phyloP scores from a whole-genome alignment of 257 asterid genomes.

The Leonotis leonurus region DNA sequence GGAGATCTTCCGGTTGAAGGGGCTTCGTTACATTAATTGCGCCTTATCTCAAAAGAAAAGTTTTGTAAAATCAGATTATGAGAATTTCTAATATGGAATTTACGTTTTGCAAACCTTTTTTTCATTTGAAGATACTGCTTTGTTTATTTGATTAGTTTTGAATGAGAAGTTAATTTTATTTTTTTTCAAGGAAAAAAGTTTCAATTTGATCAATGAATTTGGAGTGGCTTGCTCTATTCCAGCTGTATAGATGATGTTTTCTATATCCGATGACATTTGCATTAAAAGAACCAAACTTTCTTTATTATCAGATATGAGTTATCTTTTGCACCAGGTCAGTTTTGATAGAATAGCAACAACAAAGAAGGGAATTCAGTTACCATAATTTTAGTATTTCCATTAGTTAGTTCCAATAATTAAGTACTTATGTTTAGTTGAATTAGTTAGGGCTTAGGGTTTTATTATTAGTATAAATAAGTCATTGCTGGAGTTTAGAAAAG shows the following conservation, averaged over 20 bases:
- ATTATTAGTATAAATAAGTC: no score
- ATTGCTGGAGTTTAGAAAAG: no score
- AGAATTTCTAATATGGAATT: neutral
- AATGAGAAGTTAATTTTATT: neutral
- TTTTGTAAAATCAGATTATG: neutral
- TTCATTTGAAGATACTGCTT: neutral
- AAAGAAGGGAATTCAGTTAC: no score
- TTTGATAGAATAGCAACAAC: no score
- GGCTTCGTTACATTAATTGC: neutral
- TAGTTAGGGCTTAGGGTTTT: no score
- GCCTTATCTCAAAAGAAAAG: neutral
- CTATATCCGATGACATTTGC: neutral
- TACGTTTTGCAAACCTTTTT: neutral
- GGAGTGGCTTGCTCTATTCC: neutral
- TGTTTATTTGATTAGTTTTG: neutral
- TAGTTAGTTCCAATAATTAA: no score
- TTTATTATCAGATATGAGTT: neutral
- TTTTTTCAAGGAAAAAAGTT: no score
- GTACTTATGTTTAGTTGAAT: no score
- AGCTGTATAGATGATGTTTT: neutral
- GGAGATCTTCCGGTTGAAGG: slow-evolving; percentile 8
- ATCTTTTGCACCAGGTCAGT: neutral
- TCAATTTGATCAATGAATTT: neutral
- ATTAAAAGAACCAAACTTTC: neutral
- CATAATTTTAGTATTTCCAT: no score